These are phyloP conservation scores for Barnettozyma californica DNA, from an alignment of 805 yeast species.

Conservation along the genomic window DNA sequence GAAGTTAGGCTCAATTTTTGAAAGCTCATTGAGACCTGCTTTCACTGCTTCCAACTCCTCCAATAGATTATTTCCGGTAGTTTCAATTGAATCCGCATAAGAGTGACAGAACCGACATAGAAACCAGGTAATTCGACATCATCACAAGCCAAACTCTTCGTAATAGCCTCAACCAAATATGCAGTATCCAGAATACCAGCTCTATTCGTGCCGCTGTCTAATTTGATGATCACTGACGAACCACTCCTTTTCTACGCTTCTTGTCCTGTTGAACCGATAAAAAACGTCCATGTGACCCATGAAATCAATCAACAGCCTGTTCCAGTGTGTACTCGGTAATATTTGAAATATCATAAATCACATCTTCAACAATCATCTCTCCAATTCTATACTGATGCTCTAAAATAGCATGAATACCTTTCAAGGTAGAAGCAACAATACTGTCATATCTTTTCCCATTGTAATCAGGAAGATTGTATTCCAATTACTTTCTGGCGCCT, in stretches of 20 bases:
- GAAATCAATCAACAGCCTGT: constrained; percentile 54
- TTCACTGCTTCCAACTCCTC: constrained; percentile 56
- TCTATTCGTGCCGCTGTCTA: constrained; percentile 66
- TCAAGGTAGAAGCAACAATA: constrained; percentile 63
- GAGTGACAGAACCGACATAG: constrained; percentile 77
- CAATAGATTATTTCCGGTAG: constrained; percentile 44
- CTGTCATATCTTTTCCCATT: constrained; percentile 35
- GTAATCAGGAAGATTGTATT: constrained; percentile 30
- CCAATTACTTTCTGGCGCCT: constrained; percentile 52
- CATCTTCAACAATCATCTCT: constrained; percentile 34
- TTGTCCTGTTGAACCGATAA: constrained; percentile 28
- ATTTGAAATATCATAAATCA: constrained; percentile 55
- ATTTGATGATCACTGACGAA: constrained; percentile 59
- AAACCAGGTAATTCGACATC: constrained; percentile 54
- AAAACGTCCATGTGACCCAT: constrained; percentile 49
- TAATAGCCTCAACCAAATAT: constrained; percentile 34
- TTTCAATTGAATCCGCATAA: constrained; percentile 42
- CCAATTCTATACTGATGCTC: constrained; percentile 26
- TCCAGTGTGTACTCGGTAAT: constrained; percentile 41
- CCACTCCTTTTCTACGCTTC: constrained; percentile 40
- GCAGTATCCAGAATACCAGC: constrained; percentile 48
- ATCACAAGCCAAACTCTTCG: constrained; percentile 25
- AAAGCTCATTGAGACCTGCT: constrained; percentile 39
- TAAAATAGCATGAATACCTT: constrained; percentile 55
- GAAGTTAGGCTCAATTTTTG: constrained; percentile 29